A percentile compares a stretch with the other conserved stretches of the same genome.
Evolutionary conservation across 495 filamentous ascomycete species (phyloP).

Genomic region (Daldinia caldariorum): DNA sequence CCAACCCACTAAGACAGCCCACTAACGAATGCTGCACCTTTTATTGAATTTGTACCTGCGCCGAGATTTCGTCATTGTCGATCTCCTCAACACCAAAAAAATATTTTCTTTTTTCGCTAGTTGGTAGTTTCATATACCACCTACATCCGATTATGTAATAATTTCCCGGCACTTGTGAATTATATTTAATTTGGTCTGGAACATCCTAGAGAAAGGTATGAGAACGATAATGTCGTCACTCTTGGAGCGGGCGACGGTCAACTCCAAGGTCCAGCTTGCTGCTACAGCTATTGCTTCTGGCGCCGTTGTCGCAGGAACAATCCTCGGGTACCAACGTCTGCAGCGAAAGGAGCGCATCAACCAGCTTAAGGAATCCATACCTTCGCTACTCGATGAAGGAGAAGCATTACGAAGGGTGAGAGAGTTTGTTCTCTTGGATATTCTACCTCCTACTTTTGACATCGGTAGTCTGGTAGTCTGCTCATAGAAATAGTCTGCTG

Average conservation of each 20-base stretch:
- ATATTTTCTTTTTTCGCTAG: slow-evolving; percentile 3
- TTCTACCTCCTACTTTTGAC: background rate
- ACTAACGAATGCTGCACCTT: background rate
- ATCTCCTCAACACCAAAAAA: slow-evolving; percentile 4
- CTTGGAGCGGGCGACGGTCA: slow-evolving; percentile 47
- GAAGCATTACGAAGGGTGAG: slow-evolving; percentile 49
- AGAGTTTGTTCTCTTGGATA: background rate
- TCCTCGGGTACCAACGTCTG: slow-evolving; percentile 76
- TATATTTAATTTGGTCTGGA: background rate
- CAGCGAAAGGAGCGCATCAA: slow-evolving; percentile 69
- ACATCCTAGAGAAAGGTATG: background rate
- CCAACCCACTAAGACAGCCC: background rate
- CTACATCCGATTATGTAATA: background rate
- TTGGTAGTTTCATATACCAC: background rate
- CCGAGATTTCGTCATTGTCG: slow-evolving; percentile 28
- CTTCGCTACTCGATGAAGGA: slow-evolving; percentile 56
- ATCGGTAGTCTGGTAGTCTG: background rate
- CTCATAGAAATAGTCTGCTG: slow-evolving; percentile 45
- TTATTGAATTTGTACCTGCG: slow-evolving; percentile 16
- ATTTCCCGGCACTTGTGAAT: background rate
- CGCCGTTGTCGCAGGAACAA: slow-evolving; percentile 73
- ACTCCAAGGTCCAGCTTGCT: slow-evolving; percentile 68
- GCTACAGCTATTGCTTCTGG: slow-evolving; percentile 81
- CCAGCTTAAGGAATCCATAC: slow-evolving; percentile 78
- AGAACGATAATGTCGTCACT: slow-evolving; percentile 51